Conservation (phyloP, 345 rosid genomes). For the Schrenkiella parvula region DNA sequence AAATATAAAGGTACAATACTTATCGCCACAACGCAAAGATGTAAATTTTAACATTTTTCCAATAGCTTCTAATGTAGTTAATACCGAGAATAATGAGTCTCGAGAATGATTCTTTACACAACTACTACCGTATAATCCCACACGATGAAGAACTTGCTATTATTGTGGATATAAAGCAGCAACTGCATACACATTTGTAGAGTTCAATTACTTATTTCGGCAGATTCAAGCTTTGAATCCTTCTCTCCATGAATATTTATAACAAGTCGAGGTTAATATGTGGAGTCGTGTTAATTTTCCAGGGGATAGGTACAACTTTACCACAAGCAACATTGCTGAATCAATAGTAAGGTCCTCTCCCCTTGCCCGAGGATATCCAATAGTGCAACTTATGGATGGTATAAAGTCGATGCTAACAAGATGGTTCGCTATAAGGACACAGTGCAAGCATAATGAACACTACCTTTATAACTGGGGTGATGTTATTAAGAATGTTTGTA, state of each 20-base stretch:
- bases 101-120: not conserved
- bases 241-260: not conserved
- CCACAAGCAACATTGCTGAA: not conserved
- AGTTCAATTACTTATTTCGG: too few relatives aligned
- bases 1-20: not conserved
- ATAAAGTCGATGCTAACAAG: too few relatives aligned
- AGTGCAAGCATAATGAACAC: too few relatives aligned
- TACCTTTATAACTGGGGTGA: too few relatives aligned
- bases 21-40: not conserved
- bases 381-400: too few relatives aligned
- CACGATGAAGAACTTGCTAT: not conserved
- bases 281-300: not conserved
- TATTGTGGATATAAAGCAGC: not conserved
- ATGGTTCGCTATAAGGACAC: too few relatives aligned
- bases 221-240: not conserved
- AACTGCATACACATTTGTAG: not conserved
- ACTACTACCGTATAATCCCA: not conserved
- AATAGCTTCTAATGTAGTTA: not conserved
- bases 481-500: too few relatives aligned
- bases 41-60: too few relatives aligned
- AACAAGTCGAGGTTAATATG: not conserved
- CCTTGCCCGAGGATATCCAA: too few relatives aligned
- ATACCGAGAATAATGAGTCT: not conserved
- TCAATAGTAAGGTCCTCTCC: not conserved
- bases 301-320: not conserved